Conservation (phyloP, 208 protist species). For the Herpetomonas muscarum region DNA sequence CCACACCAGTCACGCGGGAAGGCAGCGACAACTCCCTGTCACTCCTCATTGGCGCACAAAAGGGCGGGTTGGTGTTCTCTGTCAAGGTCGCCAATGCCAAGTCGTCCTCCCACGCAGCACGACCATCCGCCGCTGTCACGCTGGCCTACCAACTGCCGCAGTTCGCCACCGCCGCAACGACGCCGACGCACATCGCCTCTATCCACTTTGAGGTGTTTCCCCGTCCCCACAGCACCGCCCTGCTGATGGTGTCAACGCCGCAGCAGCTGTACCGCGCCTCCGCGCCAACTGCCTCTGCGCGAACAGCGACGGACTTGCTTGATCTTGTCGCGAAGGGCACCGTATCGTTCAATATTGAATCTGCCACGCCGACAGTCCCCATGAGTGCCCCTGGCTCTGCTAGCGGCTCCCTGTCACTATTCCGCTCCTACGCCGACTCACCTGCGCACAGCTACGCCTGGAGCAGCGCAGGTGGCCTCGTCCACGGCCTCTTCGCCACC, state of each 20-base stretch:
- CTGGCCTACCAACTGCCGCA: too few relatives aligned
- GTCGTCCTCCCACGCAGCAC: too few relatives aligned
- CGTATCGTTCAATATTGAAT: conserved; percentile 13
- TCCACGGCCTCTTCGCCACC: conserved; percentile 49
- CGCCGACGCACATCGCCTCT: not conserved
- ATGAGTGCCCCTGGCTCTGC: not conserved
- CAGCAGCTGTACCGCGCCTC: not conserved
- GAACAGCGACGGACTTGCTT: conserved; percentile 6
- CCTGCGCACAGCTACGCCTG: conserved; percentile 56
- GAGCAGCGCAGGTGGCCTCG: conserved; percentile 36
- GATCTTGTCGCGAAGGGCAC: not conserved
- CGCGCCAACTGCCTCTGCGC: conserved; percentile 6
- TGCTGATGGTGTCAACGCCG: not conserved
- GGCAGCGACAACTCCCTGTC: conserved; percentile 4
- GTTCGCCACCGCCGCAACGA: not conserved
- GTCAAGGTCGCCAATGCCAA: too few relatives aligned
- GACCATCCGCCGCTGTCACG: too few relatives aligned
- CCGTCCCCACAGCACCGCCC: not conserved
- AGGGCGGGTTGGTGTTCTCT: conserved; percentile 20
- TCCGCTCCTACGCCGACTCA: conserved; percentile 21
- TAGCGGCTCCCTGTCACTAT: conserved; percentile 35
- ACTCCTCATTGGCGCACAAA: conserved; percentile 21
- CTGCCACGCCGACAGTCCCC: conserved; percentile 1
- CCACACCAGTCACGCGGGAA: not conserved
- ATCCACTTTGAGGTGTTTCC: not conserved